These are phyloP conservation scores for Cyberlindnera mississippiensis DNA, from an alignment of 805 yeast species.

Conservation along the genomic window DNA sequence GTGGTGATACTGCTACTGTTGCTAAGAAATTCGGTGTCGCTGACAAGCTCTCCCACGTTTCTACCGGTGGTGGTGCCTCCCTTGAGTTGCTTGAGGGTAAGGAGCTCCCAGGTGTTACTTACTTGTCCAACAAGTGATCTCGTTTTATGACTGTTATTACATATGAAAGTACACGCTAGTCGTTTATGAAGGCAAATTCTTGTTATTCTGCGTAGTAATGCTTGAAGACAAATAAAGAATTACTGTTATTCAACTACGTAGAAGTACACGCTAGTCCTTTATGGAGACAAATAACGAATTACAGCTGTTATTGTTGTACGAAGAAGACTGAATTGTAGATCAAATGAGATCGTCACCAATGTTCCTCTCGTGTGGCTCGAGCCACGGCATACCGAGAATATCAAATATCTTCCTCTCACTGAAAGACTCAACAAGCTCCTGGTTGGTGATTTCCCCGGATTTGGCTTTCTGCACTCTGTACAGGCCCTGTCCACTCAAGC, in stretches of 20 bases:
- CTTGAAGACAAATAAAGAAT: no score
- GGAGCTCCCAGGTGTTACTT: constrained; percentile 95
- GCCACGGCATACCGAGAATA: constrained; percentile 36
- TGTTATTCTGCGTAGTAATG: no score
- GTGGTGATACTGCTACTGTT: constrained; percentile 99
- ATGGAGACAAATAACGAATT: no score
- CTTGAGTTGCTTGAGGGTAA: constrained; percentile 98
- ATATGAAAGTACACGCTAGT: background rate
- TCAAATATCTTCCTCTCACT: constrained; percentile 44
- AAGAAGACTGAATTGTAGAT: background rate
- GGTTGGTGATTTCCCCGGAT: constrained; percentile 7
- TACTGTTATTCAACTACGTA: no score
- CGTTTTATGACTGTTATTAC: background rate
- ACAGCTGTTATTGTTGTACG: no score
- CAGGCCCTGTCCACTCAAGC: constrained; percentile 42
- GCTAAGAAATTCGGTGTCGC: constrained; percentile 98
- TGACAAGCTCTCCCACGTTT: constrained; percentile 95
- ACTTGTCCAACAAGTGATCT: constrained; percentile 68
- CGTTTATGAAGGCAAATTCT: no score
- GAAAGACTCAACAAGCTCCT: constrained; percentile 37
- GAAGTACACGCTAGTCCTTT: no score
- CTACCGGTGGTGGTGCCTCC: constrained; percentile 99
- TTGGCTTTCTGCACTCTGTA: constrained; percentile 22
- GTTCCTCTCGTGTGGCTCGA: constrained; percentile 27
- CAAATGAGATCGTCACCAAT: constrained; percentile 20